phyloP scores from a whole-genome alignment of 2,329 filamentous ascomycete species.

The Pseudogymnoascus sp. region DNA sequence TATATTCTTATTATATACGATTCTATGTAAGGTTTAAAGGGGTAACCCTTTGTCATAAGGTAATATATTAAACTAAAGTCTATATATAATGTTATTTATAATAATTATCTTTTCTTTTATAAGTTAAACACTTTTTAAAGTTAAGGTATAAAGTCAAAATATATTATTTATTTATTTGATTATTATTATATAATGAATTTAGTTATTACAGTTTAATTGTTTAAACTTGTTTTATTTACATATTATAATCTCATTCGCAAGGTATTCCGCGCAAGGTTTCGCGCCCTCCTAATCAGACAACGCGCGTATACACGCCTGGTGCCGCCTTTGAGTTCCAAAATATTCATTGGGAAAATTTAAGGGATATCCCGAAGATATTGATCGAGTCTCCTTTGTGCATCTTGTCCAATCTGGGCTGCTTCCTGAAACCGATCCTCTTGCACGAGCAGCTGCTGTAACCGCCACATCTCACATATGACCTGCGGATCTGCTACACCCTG shows the following conservation, averaged over 20 bases:
- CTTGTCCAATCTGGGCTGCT: not conserved
- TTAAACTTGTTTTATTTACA: too few species aligned
- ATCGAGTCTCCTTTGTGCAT: not conserved
- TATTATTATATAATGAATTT: too few species aligned
- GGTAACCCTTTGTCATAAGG: too few species aligned
- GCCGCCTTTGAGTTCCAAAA: not conserved
- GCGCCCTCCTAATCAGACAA: not conserved
- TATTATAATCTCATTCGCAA: not conserved
- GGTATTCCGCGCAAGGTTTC: not conserved
- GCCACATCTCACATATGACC: constrained; percentile 16
- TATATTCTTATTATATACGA: too few species aligned
- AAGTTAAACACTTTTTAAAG: too few species aligned
- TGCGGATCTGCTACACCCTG: constrained; percentile 13
- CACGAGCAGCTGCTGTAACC: constrained; percentile 11
- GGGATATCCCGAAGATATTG: constrained; percentile 6
- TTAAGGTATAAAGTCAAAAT: too few species aligned
- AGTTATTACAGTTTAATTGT: too few species aligned
- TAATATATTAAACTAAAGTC: too few species aligned
- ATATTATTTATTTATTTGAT: too few species aligned
- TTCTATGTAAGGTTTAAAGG: too few species aligned
- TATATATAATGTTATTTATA: too few species aligned
- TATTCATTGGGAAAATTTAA: not conserved
- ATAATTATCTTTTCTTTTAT: too few species aligned
- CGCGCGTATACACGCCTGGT: not conserved
- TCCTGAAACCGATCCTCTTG: not conserved